These are phyloP conservation scores for Favolaschia claudopus DNA, from an alignment of 768 basidiomycete genomes.

Conservation along the genomic window DNA sequence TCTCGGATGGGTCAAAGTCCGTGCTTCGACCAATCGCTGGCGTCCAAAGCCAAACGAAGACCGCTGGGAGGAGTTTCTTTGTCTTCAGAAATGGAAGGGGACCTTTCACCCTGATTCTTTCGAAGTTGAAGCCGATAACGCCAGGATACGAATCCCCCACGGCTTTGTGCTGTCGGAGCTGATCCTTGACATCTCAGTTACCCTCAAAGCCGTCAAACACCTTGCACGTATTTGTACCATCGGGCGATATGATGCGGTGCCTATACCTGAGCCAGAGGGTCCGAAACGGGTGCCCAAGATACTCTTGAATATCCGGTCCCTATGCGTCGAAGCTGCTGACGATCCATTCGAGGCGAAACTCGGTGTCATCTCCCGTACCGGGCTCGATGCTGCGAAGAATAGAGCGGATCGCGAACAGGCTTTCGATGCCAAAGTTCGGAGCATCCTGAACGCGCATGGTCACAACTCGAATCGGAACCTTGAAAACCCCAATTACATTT, in stretches of 20 bases:
- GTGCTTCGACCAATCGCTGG: constrained; percentile 40
- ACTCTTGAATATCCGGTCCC: constrained; percentile 59
- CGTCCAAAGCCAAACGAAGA: constrained; percentile 45
- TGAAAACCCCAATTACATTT: constrained; percentile 62
- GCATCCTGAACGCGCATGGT: constrained; percentile 57
- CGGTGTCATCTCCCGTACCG: constrained; percentile 76
- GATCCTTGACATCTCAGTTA: constrained; percentile 71
- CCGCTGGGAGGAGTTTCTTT: constrained; percentile 80
- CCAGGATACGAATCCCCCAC: constrained; percentile 80
- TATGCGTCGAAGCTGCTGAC: constrained; percentile 84
- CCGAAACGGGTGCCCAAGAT: constrained; percentile 78
- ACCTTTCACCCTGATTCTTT: constrained; percentile 49
- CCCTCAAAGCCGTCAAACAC: constrained; percentile 79
- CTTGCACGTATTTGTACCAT: constrained; percentile 61
- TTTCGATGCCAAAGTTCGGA: constrained; percentile 80
- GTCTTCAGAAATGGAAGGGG: constrained; percentile 60
- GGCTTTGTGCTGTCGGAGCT: constrained; percentile 80
- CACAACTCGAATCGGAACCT: constrained; percentile 33
- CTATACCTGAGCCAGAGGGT: constrained; percentile 72
- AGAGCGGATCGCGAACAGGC: constrained; percentile 81
- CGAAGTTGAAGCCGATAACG: constrained; percentile 64
- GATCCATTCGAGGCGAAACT: constrained; percentile 84
- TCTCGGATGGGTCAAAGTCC: constrained; percentile 67
- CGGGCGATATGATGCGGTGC: constrained; percentile 60
- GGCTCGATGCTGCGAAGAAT: constrained; percentile 72